Percentiles rank a stretch among this genome's conserved stretches.
phyloP scores from a whole-genome alignment of 148 eudicot genomes.

The Gaultheria prostrata region DNA sequence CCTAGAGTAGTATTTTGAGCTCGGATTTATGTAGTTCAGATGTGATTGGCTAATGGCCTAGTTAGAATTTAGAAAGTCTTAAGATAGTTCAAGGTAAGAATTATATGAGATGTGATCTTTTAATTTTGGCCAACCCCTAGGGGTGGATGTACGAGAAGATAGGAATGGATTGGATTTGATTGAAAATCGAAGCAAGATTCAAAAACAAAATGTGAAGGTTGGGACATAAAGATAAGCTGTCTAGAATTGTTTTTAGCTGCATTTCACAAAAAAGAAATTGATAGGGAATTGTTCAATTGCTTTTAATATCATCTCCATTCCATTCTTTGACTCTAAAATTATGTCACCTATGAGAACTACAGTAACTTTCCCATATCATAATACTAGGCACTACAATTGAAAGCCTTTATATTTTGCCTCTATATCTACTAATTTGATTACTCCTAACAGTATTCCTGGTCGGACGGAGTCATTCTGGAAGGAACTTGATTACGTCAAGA shows the following conservation, averaged over 20 bases:
- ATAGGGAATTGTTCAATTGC: background rate
- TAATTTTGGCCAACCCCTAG: background rate
- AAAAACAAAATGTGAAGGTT: background rate
- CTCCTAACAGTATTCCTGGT: slow-evolving; percentile 38
- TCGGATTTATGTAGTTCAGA: background rate
- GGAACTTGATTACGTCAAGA: slow-evolving; percentile 47
- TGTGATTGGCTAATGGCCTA: background rate
- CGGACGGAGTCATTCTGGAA: slow-evolving; percentile 47
- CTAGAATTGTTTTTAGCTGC: background rate
- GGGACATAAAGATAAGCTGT: background rate
- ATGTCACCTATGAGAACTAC: background rate
- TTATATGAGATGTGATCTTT: background rate
- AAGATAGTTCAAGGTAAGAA: background rate
- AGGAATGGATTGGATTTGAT: background rate
- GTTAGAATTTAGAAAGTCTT: background rate
- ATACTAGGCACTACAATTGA: no score
- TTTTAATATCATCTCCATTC: background rate
- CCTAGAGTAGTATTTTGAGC: background rate
- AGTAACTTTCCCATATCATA: background rate
- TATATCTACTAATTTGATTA: background rate
- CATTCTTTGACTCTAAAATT: background rate
- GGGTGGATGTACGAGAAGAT: background rate
- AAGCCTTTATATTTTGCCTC: background rate
- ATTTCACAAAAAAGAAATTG: background rate
- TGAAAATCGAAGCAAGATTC: background rate